Evolutionary conservation across 192 early-diverging fungal species (phyloP).

Genomic region (Coemansia sp.): DNA sequence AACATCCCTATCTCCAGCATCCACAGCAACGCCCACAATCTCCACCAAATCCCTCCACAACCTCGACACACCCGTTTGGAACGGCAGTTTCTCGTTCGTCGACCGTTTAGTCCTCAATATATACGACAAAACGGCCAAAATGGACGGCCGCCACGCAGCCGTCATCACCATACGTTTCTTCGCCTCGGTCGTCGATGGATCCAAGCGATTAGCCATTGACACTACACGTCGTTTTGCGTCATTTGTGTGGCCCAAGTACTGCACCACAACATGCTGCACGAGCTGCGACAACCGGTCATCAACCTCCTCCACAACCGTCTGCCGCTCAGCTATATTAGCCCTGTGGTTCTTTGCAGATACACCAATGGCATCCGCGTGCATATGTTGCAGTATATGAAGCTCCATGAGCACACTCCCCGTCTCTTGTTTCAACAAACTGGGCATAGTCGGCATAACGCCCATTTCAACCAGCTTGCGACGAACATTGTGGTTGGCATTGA

Average conservation of each 20-base stretch:
- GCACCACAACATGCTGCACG: conserved; percentile 20
- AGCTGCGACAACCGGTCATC: conserved; percentile 67
- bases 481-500: conserved; percentile 75
- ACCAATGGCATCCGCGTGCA: conserved; percentile 57
- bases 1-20: conserved; percentile 32
- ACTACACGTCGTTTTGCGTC: not conserved
- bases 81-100: not conserved
- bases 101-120: not conserved
- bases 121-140: conserved; percentile 14
- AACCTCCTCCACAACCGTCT: conserved; percentile 56
- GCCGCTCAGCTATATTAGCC: no score
- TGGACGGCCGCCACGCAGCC: conserved; percentile 25
- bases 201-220: not conserved
- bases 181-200: conserved; percentile 12
- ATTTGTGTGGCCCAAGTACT: conserved; percentile 15
- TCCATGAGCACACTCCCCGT: conserved; percentile 68
- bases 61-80: conserved; percentile 3
- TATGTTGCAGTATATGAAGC: conserved; percentile 73
- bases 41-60: conserved; percentile 33
- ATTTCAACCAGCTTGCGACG: conserved; percentile 75
- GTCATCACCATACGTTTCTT: conserved; percentile 22
- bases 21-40: conserved; percentile 33
- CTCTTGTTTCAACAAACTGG: conserved; percentile 91
- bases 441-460: conserved; percentile 87
- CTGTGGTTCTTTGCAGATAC: no score